Conservation (phyloP, 495 filamentous ascomycete genomes). For the Aspergillus wentii region DNA sequence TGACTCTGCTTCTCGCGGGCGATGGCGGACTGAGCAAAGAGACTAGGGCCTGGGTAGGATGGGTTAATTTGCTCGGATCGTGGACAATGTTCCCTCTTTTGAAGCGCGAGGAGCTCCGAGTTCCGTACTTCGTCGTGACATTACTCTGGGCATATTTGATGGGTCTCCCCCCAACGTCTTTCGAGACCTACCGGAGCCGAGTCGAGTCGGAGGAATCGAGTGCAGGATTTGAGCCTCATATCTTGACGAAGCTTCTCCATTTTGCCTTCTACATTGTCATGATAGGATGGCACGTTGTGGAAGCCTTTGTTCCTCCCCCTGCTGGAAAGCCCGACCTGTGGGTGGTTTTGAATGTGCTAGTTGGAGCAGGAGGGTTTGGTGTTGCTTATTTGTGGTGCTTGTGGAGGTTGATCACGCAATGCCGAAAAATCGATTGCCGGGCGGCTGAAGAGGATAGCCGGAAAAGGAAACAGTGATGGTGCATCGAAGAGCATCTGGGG, state of each 20-base stretch:
- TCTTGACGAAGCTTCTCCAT: slow-evolving; percentile 64
- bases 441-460: slow-evolving; percentile 21
- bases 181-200: slow-evolving; percentile 55
- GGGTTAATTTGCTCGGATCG: slow-evolving; percentile 82
- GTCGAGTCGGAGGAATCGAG: slow-evolving; percentile 32
- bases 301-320: slow-evolving; percentile 62
- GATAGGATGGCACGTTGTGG: slow-evolving; percentile 72
- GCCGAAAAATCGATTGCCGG: slow-evolving; percentile 27
- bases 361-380: slow-evolving; percentile 80
- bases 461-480: slow-evolving; percentile 38
- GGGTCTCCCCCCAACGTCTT: slow-evolving; percentile 73
- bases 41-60: slow-evolving; percentile 83
- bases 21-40: slow-evolving; percentile 69
- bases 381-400: slow-evolving; percentile 89
- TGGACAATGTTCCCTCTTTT: slow-evolving; percentile 96
- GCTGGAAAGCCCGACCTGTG: slow-evolving; percentile 82
- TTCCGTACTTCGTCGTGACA: slow-evolving; percentile 81
- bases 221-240: slow-evolving; percentile 36
- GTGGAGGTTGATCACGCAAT: slow-evolving; percentile 62
- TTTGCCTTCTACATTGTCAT: slow-evolving; percentile 69
- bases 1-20: slow-evolving; percentile 78
- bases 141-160: slow-evolving; percentile 87
- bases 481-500: too few species aligned
- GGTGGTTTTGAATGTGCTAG: slow-evolving; percentile 82
- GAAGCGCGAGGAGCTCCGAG: slow-evolving; percentile 71